Conservation (phyloP, 1,139 yeast species). For the Geotrichum cucujoidarum region DNA sequence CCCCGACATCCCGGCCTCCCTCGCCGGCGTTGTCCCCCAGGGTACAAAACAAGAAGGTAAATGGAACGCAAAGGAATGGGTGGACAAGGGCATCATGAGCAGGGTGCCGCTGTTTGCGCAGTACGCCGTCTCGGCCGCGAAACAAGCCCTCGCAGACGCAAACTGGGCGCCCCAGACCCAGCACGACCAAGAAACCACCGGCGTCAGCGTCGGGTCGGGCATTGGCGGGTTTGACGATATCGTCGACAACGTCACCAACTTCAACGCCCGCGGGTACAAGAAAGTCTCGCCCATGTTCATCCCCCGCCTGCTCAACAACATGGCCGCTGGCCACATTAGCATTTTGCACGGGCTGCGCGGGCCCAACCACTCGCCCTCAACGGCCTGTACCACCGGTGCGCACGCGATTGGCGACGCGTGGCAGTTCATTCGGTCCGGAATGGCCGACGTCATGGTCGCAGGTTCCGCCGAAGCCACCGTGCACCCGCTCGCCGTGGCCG, state of each 20-base stretch:
- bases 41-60: slow-evolving; percentile 49
- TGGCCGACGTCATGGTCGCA: slow-evolving; percentile 82
- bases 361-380: slow-evolving; percentile 81
- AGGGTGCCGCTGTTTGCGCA: slow-evolving; percentile 71
- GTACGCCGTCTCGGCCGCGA: slow-evolving; percentile 70
- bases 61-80: slow-evolving; percentile 44
- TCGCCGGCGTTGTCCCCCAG: slow-evolving; percentile 66
- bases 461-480: slow-evolving; percentile 89
- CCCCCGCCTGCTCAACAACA: slow-evolving; percentile 77
- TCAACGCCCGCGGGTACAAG: slow-evolving; percentile 53
- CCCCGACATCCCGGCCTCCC: slow-evolving; percentile 60
- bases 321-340: slow-evolving; percentile 93
- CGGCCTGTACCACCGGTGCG: slow-evolving; percentile 96
- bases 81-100: slow-evolving; percentile 39
- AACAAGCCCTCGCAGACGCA: slow-evolving; percentile 72
- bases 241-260: slow-evolving; percentile 54
- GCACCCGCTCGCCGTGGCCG: slow-evolving; percentile 84
- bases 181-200: slow-evolving; percentile 37
- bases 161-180: slow-evolving; percentile 42
- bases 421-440: slow-evolving; percentile 71
- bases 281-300: slow-evolving; percentile 81
- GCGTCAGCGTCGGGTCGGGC: slow-evolving; percentile 89
- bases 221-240: slow-evolving; percentile 83
- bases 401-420: slow-evolving; percentile 92
- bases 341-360: slow-evolving; percentile 73